Base-by-base conservation (phyloP, 805 yeast genomes). In the Candida tibetensis region DNA sequence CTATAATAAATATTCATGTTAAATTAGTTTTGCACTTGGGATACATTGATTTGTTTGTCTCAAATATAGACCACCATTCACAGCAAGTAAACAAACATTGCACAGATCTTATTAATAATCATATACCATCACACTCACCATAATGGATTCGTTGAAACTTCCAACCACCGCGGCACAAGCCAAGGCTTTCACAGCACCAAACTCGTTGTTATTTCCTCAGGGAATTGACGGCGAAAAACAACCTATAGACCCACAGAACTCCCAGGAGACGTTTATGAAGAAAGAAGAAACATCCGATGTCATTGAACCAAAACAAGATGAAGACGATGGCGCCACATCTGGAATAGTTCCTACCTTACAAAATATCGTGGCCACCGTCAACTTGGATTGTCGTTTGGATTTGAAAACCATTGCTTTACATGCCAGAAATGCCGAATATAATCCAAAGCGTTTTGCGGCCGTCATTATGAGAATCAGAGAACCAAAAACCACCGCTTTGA, bases 401-500 rank as follows among this genome's bases (percentile, higher is more conserved):
- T 77, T 93, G 62, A 93, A 93, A 59, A 93, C 99, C 14, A 95
- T 93, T 58, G 99, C 99, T 1, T 72, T 93, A 45, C 99, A 93
- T 65, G 98, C 98, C 2, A 88, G 99, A 77, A 93, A 93, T 66
- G 99, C 99, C 25, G 99, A 93, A 63, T 93, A 93, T 68, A 93
- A 93, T 56, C 99, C 99, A 36, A 88, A 85, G 57, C 95, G 99
- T 72, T 93, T 93, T 71, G 99, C 99, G 10, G 99, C 99, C 42
- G 99, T 93, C 34, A 93, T 93, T 52, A 93, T 93, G 99, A 86
- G 99, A 75, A 93, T 93, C 52, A 80, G 99, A 66, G 99, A 93
- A 62, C 99, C 99, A 13, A 93, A 93, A 64, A 93, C 99, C 1
- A 93, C 99, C 2, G 98, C 99, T 0, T 74, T 93, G 51, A 93